These are phyloP conservation scores for Aspergillus texensis DNA, from an alignment of 2,329 filamentous ascomycete species.

Conservation along the genomic window DNA sequence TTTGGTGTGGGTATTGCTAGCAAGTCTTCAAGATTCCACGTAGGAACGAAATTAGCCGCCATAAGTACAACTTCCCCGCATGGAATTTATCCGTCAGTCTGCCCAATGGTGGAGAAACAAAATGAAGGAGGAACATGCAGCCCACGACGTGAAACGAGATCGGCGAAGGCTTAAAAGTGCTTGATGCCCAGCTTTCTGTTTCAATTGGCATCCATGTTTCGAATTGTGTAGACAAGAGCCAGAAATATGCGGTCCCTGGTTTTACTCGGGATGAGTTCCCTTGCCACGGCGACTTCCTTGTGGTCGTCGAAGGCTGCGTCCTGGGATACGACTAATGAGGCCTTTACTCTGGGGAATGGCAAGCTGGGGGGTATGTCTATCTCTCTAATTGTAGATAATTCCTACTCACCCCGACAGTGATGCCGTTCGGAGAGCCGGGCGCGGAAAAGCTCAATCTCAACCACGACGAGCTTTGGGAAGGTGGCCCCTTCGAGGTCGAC, in stretches of 20 bases:
- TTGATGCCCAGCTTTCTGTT: background rate
- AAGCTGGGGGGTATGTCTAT: background rate
- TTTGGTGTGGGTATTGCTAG: background rate
- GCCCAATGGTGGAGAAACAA: background rate
- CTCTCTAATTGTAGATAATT: background rate
- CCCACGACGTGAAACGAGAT: background rate
- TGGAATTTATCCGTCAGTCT: background rate
- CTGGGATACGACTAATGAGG: conserved; percentile 1
- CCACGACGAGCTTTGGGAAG: background rate
- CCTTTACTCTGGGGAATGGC: background rate
- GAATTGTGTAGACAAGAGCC: background rate
- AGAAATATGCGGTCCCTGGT: background rate
- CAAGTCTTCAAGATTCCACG: background rate
- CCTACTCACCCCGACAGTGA: background rate
- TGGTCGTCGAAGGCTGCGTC: background rate
- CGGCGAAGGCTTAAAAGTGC: background rate
- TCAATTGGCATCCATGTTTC: background rate
- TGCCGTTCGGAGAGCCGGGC: background rate
- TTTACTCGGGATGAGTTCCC: background rate
- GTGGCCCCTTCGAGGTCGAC: background rate
- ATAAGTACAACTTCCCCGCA: background rate
- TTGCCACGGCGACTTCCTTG: background rate
- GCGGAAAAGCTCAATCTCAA: background rate
- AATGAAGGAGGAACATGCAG: background rate
- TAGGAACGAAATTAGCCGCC: background rate